Evolutionary conservation across 306 rosid genomes (phyloP), one percentile per base, ranked within the genome.

Genomic region (Rosa rugosa): DNA sequence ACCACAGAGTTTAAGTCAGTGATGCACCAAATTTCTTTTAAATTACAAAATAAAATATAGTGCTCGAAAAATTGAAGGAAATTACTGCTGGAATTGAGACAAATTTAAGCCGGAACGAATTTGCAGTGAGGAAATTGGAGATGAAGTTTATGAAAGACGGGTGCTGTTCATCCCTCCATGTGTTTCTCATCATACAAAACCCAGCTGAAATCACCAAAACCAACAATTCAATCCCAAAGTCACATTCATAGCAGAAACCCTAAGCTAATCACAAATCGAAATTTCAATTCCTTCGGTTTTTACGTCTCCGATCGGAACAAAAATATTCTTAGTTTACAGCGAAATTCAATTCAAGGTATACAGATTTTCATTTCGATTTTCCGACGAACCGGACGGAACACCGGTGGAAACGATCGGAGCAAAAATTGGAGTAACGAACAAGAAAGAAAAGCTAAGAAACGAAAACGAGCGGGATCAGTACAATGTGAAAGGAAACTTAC

Each of bases 121-220:
- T 92, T 45, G 88, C 81, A 36, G 69, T 9, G 69, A 94, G 97
- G 88, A 94, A 94, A 56, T 84, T 75, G 66, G 93, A 85, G 86
- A 94, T 85, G 76, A 94, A 94, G 75, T 88, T 85, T 66, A 92
- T 83, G 85, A 89, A 83, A 38, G 93, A 85, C 27, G 93, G 88
- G 75, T 85, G 91, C 34, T 94, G 99, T 50, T 87, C 93, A 71
- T 64, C 92, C 83, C 83, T 94, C 99, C 99, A 94, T 60, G 79
- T 27, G 72, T 66, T 87, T 80, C 89, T 88, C 99, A 94, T 89
- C 95, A 94, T 81, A 87, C 97, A 94, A 41, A 92, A 91, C 57
- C 98, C 97, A 53, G 83, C 92, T 84, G 82, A 83, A 77, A 76
- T 66, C 41, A 27, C 41, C 60, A 66, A 8, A 54, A 22, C 3